Base-by-base conservation (phyloP, 2,329 filamentous ascomycete genomes). In the Clarireedia paspali region DNA sequence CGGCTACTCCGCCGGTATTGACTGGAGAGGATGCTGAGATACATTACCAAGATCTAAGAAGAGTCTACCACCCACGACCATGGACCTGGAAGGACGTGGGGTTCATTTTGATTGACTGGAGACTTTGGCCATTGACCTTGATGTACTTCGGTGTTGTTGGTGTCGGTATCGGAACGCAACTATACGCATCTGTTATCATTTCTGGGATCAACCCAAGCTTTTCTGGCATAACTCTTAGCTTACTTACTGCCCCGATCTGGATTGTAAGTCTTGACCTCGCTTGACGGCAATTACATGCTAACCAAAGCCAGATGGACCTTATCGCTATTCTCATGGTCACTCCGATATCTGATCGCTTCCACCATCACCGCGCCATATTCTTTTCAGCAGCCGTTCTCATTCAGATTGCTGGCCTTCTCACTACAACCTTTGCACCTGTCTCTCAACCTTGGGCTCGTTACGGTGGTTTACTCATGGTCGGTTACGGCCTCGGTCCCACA, bases 91-190 rank as follows among this genome's bases (percentile, higher is more conserved):
- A 74, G 53, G 89, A 96, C 62, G 75, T 96, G 1, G 74, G 75
- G 24, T 73, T 75, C 24, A 88, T 95, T 1, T 73, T 95, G 30
- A 76, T 88, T 38, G 91, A 96, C 71, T 95, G 90, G 91, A 82
- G 90, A 2, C 77, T 95, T 17, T 96, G 89, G 87, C 91, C 91
- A 1, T 72, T 96, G 62, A 79, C 86, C 1, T 68, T 95, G 53
- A 96, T 96, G 91, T 96, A 96, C 73, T 95, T 96, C 73, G 91
- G 91, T 20, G 91, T 96, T 3, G 91, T 96, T 1, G 91, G 91
- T 23, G 91, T 95, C 3, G 91, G 91, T 7, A 95, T 95, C 60
- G 91, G 90, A 46, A 91, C 89, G 0, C 90, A 95, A 72, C 82
- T 88, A 47, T 96, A 96, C 67, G 89, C 87, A 34, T 92, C 86